phyloP scores from a whole-genome alignment of 2,329 filamentous ascomycete species.

The Penicillium sp. region DNA sequence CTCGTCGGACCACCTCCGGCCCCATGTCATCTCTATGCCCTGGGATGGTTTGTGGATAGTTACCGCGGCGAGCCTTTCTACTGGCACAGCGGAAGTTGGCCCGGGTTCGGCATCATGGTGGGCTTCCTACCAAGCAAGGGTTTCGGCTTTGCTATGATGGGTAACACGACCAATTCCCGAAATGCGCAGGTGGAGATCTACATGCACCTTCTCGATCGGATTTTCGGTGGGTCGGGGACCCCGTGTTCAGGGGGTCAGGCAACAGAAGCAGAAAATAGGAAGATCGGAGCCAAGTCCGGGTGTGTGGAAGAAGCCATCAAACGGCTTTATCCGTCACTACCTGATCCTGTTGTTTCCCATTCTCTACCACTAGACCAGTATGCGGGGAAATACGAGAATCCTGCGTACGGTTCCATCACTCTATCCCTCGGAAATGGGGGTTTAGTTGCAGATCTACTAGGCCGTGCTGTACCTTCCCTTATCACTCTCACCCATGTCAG shows the following conservation, averaged over 20 bases:
- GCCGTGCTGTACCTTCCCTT: neutral
- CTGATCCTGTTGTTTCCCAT: neutral
- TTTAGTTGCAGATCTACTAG: slow-evolving; percentile 1
- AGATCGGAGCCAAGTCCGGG: neutral
- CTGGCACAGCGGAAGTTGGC: slow-evolving; percentile 25
- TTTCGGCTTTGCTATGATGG: slow-evolving; percentile 27
- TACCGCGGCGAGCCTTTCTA: slow-evolving; percentile 22
- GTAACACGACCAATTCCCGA: slow-evolving; percentile 15
- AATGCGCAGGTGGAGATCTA: slow-evolving; percentile 13
- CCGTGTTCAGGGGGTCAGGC: neutral
- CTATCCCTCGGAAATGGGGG: neutral
- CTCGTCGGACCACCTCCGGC: slow-evolving; percentile 8
- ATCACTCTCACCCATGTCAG: neutral
- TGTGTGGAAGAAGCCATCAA: neutral
- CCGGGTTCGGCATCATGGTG: slow-evolving; percentile 22
- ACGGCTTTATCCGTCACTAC: slow-evolving; percentile 4
- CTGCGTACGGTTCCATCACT: slow-evolving; percentile 1
- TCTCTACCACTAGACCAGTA: neutral
- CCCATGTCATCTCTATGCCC: slow-evolving; percentile 8
- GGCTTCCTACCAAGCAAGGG: slow-evolving; percentile 23
- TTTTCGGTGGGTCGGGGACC: neutral
- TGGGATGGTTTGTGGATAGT: slow-evolving; percentile 25
- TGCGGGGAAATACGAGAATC: neutral
- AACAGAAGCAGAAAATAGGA: neutral
- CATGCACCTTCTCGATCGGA: slow-evolving; percentile 13